phyloP scores from a whole-genome alignment of 768 basidiomycete genomes.

The Myochromella boudieri region DNA sequence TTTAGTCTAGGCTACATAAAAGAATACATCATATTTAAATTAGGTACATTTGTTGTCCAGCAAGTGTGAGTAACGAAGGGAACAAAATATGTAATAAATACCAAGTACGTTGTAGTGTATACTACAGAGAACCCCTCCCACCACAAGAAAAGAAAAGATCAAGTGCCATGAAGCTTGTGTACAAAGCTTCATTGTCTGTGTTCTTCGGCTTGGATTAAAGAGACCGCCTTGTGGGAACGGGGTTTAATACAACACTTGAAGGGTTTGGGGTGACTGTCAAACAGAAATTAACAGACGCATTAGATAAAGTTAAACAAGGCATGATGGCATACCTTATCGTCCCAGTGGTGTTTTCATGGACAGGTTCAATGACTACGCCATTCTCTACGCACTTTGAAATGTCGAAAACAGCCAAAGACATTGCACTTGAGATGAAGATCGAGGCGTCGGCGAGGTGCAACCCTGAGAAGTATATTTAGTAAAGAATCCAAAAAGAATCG shows the following conservation, averaged over 20 bases:
- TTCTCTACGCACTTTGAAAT: constrained; percentile 48
- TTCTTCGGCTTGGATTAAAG: constrained; percentile 50
- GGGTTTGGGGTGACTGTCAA: constrained; percentile 60
- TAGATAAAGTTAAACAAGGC: neutral
- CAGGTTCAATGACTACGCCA: constrained; percentile 46
- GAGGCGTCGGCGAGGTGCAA: constrained; percentile 54
- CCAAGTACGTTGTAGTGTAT: constrained; percentile 10
- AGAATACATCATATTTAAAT: constrained; percentile 15
- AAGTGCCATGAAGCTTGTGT: constrained; percentile 6
- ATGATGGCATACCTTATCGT: constrained; percentile 58
- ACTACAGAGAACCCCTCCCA: neutral
- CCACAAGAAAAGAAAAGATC: constrained; percentile 16
- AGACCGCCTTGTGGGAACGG: constrained; percentile 56
- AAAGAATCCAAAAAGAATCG: neutral
- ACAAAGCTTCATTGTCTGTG: constrained; percentile 13
- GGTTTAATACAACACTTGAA: constrained; percentile 62
- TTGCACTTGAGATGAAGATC: constrained; percentile 51
- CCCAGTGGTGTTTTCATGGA: constrained; percentile 59
- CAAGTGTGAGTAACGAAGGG: constrained; percentile 21
- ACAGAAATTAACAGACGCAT: constrained; percentile 7
- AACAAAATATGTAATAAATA: constrained; percentile 38
- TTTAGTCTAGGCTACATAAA: constrained; percentile 9
- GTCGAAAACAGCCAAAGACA: constrained; percentile 53
- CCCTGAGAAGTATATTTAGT: constrained; percentile 30
- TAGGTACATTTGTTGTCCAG: constrained; percentile 20